phyloP scores from a whole-genome alignment of 2,329 filamentous ascomycete genomes.

The Claviceps monticola region DNA sequence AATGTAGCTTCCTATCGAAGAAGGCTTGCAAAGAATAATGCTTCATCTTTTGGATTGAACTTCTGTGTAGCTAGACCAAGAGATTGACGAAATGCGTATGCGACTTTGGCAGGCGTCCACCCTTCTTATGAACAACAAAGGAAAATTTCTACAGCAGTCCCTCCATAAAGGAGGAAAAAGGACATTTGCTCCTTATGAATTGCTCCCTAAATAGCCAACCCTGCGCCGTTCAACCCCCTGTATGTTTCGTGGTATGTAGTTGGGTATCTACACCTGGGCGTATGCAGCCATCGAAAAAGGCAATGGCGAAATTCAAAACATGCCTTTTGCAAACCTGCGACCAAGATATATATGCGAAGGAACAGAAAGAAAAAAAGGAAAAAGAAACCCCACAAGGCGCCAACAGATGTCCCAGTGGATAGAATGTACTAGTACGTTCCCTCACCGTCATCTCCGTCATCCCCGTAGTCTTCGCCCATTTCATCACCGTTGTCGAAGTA shows the following conservation, averaged over 20 bases:
- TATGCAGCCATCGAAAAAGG: not conserved
- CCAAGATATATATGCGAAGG: not conserved
- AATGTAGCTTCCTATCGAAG: not conserved
- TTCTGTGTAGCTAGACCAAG: not conserved
- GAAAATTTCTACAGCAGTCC: no score
- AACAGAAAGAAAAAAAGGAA: not conserved
- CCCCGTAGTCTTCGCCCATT: constrained; percentile 34
- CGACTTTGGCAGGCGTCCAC: not conserved
- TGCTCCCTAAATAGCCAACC: not conserved
- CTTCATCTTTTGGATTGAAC: not conserved
- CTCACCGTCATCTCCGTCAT: constrained; percentile 35
- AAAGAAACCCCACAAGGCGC: not conserved
- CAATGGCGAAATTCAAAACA: not conserved
- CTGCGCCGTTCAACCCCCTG: not conserved
- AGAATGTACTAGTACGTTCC: constrained; percentile 20
- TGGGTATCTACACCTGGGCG: constrained; percentile 1
- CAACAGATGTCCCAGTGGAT: not conserved
- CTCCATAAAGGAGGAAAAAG: no score
- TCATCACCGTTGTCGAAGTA: constrained; percentile 48
- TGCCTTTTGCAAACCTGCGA: not conserved
- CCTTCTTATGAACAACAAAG: no score
- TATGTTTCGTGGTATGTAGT: not conserved
- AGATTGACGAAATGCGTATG: not conserved
- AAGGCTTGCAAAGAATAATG: not conserved
- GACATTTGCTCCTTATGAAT: no score